Evolutionary conservation across 1,284 basidiomycete genomes (phyloP), one percentile per base, ranked within the genome.

Genomic region (Leucoagaricus sp.): DNA sequence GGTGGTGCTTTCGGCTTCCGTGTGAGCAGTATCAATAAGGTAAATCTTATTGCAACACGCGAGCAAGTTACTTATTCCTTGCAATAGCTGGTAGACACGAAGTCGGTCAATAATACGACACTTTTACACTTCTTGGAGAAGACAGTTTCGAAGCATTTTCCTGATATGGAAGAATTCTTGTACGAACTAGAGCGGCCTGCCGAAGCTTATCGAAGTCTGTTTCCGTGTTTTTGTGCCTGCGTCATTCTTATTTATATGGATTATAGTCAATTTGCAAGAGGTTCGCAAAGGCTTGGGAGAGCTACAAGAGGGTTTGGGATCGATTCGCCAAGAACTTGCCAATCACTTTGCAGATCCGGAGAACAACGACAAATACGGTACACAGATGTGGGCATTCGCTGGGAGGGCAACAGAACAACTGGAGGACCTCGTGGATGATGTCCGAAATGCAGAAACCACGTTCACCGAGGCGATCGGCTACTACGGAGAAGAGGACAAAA

Each of bases 1-100:
- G 96, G 96, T 60, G 96, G 96, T 26, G 97, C 97, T 0, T 97
- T 94, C 67, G 96, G 96, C 55, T 99, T 99, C 84, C 89, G 93
- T 67, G 89, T 98, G 59, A 94, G 93, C 73, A 97, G 94, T 72
- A 97, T 99, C 75, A 99, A 99, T 78, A 96, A 95, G 81, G 92
- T 89, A 63, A 55, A 67, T 40, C 19, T n/a, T 31, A 23, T 21
- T 21, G 7, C 15, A 33, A 17, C 2, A 6, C 21, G 47, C 13
- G 45, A 26, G 23, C 23, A 46, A 8, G 17, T 25, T 36, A 9
- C 25, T 49, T 3, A 25, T 23, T 10, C 10, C 31, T 15, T 6
- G 21, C 28, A 36, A 17, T 61, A 96, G 93, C 81, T 99, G 50
- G 96, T 98, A 41, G 97, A 99, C 67, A 99, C 96, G 2, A 99